Percentiles rank a stretch among this genome's conserved stretches.
Conservation (phyloP, 495 filamentous ascomycete species). For the Penicillium cinerascens region DNA sequence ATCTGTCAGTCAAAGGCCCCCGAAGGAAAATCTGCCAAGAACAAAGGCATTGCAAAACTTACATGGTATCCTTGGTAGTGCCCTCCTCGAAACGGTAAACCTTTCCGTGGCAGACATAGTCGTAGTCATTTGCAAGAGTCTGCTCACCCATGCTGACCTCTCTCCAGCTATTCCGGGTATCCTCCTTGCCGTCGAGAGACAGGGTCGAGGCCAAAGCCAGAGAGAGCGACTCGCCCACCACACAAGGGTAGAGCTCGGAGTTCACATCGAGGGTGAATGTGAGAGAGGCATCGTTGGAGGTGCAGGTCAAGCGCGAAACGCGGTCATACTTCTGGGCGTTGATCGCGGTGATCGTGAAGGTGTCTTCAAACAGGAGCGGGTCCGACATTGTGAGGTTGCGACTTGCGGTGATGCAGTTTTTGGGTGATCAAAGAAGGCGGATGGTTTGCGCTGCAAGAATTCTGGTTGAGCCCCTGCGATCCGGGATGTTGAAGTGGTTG, state of each 20-base stretch:
- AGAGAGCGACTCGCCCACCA: conserved; percentile 66
- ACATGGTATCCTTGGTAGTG: conserved; percentile 77
- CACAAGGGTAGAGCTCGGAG: conserved; percentile 80
- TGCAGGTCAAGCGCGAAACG: conserved; percentile 74
- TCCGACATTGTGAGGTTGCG: conserved; percentile 56
- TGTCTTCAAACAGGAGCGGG: conserved; percentile 87
- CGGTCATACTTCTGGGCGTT: conserved; percentile 91
- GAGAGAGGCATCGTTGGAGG: conserved; percentile 64
- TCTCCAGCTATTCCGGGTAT: conserved; percentile 66
- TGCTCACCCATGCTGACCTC: conserved; percentile 68
- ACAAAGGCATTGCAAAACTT: conserved; percentile 32
- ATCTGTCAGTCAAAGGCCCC: conserved; percentile 1
- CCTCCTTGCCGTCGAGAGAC: conserved; percentile 76
- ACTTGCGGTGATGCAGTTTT: conserved; percentile 5
- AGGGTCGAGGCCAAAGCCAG: conserved; percentile 81
- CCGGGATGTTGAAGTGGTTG: not conserved
- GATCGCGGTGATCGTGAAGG: conserved; percentile 75
- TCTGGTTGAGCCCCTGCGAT: not conserved
- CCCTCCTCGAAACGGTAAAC: conserved; percentile 95
- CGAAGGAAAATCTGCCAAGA: not conserved
- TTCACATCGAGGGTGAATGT: conserved; percentile 90
- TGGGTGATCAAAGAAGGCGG: not conserved
- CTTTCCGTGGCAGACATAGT: conserved; percentile 98
- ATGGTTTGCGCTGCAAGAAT: not conserved
- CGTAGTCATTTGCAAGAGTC: conserved; percentile 84